Conservation (phyloP, 257 asterid genomes). For the Handroanthus guayacan region DNA sequence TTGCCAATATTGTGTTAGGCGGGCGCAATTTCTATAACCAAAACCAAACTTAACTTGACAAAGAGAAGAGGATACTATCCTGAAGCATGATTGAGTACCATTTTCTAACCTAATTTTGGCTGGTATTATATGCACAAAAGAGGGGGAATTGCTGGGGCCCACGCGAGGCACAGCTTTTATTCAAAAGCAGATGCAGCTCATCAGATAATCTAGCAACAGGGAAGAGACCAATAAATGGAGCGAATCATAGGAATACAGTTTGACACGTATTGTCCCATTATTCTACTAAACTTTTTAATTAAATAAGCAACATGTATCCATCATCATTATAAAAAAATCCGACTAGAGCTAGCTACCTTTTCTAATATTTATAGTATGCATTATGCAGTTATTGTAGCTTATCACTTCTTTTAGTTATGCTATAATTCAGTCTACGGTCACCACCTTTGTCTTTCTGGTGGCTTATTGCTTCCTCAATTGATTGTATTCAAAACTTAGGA, state of each 20-base stretch:
- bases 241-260: not conserved
- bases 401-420: not conserved
- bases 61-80: not conserved
- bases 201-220: not conserved
- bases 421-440: not conserved
- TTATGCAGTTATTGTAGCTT: not conserved
- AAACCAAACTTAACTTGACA: not conserved
- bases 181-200: not conserved
- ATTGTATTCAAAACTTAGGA: too few relatives aligned
- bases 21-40: constrained; percentile 1
- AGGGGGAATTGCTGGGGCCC: not conserved
- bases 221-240: not conserved
- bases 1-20: not conserved
- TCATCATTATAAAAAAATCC: not conserved
- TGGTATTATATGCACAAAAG: not conserved
- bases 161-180: not conserved
- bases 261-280: not conserved
- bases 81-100: not conserved
- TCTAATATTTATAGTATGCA: not conserved
- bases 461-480: not conserved
- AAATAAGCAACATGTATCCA: not conserved
- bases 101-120: not conserved
- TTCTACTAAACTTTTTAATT: not conserved
- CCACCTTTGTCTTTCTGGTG: not conserved
- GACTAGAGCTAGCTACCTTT: not conserved